These are phyloP conservation scores for Dalbergia oliveri DNA, from an alignment of 306 rosid species.

Conservation along the genomic window DNA sequence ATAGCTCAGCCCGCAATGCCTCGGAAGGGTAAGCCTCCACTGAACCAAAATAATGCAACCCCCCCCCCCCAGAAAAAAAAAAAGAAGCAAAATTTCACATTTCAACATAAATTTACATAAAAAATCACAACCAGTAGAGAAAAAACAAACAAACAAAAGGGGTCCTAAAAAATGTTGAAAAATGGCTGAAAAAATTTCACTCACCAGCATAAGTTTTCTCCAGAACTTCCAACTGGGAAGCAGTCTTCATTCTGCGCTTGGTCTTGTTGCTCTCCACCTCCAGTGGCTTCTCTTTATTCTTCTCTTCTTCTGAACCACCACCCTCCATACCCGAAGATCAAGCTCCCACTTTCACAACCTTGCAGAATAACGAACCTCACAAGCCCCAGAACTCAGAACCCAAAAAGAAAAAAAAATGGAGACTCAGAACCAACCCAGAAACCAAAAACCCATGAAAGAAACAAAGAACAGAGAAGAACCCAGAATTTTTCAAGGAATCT, in stretches of 20 bases:
- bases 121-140: not conserved
- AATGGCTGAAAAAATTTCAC: constrained; percentile 20
- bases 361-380: not conserved
- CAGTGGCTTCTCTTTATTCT: constrained; percentile 46
- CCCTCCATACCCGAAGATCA: constrained; percentile 63
- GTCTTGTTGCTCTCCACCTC: constrained; percentile 64
- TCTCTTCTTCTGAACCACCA: constrained; percentile 68
- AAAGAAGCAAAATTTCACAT: not conserved
- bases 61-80: too few relatives aligned
- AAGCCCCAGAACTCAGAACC: not conserved
- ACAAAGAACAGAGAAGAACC: constrained; percentile 13
- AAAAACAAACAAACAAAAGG: not conserved
- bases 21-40: constrained; percentile 76
- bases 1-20: constrained; percentile 64
- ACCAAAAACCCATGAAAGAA: constrained; percentile 15
- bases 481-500: constrained; percentile 3
- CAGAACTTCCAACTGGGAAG: constrained; percentile 70
- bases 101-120: not conserved
- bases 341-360: constrained; percentile 35
- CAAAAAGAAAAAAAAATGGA: not conserved
- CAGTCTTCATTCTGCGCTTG: constrained; percentile 83
- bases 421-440: constrained; percentile 29
- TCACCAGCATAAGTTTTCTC: constrained; percentile 74
- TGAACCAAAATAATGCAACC: constrained; percentile 37
- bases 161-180: not conserved